These are phyloP conservation scores for Cystobasidium slooffiae DNA, from an alignment of 1,284 basidiomycete genomes.

Conservation along the genomic window DNA sequence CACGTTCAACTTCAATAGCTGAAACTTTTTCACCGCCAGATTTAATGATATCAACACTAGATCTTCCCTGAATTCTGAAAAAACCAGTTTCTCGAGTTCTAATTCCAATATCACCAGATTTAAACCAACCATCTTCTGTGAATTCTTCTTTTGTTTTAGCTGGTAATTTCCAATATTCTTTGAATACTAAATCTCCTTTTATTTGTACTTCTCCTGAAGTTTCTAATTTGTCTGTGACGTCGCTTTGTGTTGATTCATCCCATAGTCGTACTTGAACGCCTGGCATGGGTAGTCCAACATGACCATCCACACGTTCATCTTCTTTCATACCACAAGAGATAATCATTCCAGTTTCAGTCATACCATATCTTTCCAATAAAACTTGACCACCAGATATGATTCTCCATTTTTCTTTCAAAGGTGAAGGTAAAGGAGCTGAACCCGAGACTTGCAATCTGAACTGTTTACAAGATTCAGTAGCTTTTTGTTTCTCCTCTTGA, in stretches of 20 bases:
- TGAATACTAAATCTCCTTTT: constrained; percentile 54
- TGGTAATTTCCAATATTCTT: constrained; percentile 55
- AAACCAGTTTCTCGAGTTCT: constrained; percentile 49
- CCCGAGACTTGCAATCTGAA: constrained; percentile 57
- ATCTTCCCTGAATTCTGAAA: constrained; percentile 54
- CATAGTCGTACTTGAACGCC: constrained; percentile 55
- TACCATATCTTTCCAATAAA: constrained; percentile 56
- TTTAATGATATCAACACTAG: constrained; percentile 48
- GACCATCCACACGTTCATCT: constrained; percentile 54
- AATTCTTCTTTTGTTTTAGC: constrained; percentile 53
- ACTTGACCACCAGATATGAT: constrained; percentile 55
- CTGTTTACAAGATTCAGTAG: constrained; percentile 52
- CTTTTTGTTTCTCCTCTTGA: constrained; percentile 46
- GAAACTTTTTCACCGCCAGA: constrained; percentile 57
- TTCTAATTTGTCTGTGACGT: constrained; percentile 48
- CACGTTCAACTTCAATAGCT: constrained; percentile 56
- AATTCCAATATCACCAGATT: constrained; percentile 57
- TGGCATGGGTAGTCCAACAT: constrained; percentile 55
- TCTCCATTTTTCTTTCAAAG: constrained; percentile 55
- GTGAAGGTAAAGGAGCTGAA: constrained; percentile 55
- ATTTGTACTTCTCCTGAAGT: constrained; percentile 55
- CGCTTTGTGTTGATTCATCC: constrained; percentile 48
- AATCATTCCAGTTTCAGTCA: constrained; percentile 58
- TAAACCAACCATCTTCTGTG: constrained; percentile 56
- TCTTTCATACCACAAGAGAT: constrained; percentile 55